phyloP scores from a whole-genome alignment of 2,329 filamentous ascomycete genomes.

The Colletotrichum karsti region DNA sequence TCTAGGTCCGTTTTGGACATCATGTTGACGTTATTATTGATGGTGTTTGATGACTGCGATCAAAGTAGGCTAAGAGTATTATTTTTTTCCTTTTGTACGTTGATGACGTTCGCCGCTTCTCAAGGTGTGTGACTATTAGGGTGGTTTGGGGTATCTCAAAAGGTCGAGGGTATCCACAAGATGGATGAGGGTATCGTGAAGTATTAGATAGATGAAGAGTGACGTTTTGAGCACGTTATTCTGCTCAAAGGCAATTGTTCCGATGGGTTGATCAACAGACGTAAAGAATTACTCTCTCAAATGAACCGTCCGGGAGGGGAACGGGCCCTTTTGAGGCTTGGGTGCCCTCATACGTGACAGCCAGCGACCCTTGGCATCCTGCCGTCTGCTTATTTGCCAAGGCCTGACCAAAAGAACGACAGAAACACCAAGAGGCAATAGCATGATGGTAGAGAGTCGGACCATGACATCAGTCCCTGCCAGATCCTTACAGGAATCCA shows the following conservation, averaged over 20 bases:
- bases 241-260: background rate
- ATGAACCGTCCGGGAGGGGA: background rate
- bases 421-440: background rate
- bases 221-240: background rate
- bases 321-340: background rate
- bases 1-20: constrained; percentile 35
- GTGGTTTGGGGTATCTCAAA: background rate
- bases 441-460: background rate
- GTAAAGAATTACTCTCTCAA: no score
- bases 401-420: background rate
- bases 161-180: background rate
- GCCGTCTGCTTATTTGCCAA: background rate
- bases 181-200: background rate
- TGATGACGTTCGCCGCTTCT: no score
- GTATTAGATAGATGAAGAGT: background rate
- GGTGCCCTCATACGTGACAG: background rate
- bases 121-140: no score
- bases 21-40: background rate
- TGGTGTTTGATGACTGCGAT: no score
- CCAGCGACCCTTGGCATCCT: constrained; percentile 12
- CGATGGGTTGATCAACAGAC: background rate
- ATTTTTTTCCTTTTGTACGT: no score
- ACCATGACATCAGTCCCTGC: constrained; percentile 14
- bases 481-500: background rate
- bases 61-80: no score